Conservation (phyloP, 2,329 filamentous ascomycete species). For the Aspergillus candidus region DNA sequence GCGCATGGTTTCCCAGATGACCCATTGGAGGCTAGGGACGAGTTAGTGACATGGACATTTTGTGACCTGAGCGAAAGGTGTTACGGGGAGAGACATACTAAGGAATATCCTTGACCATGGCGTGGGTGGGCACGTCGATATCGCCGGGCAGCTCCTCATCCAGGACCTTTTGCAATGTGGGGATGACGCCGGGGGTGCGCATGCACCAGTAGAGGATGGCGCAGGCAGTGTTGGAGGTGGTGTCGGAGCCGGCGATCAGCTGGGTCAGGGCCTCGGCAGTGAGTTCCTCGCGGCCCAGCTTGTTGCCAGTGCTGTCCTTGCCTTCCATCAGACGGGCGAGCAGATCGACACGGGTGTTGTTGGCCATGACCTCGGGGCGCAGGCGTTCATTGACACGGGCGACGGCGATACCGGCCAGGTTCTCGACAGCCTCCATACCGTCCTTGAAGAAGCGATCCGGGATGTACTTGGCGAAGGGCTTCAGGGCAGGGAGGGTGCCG, state of each 20-base stretch:
- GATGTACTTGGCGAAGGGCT: slow-evolving; percentile 72
- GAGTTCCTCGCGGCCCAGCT: slow-evolving; percentile 69
- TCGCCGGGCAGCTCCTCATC: slow-evolving; percentile 60
- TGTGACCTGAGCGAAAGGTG: neutral
- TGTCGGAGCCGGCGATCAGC: slow-evolving; percentile 66
- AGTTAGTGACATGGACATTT: slow-evolving; percentile 1
- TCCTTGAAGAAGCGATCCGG: slow-evolving; percentile 76
- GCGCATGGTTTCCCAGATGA: slow-evolving; percentile 78
- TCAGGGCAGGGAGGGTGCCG: slow-evolving; percentile 66
- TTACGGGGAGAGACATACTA: slow-evolving; percentile 45
- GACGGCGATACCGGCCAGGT: slow-evolving; percentile 81
- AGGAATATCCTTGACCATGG: slow-evolving; percentile 66
- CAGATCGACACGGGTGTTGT: slow-evolving; percentile 67
- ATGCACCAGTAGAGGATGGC: slow-evolving; percentile 73
- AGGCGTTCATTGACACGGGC: slow-evolving; percentile 71
- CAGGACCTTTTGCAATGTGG: slow-evolving; percentile 68
- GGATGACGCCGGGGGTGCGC: slow-evolving; percentile 62
- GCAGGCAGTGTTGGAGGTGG: slow-evolving; percentile 68
- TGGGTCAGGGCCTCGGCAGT: slow-evolving; percentile 87
- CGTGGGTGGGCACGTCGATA: slow-evolving; percentile 61
- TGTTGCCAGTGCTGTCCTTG: slow-evolving; percentile 70
- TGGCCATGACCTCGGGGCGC: slow-evolving; percentile 55
- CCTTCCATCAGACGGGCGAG: slow-evolving; percentile 80
- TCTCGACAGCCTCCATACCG: slow-evolving; percentile 67
- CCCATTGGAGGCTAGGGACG: slow-evolving; percentile 50